These are phyloP conservation scores for Diphasiastrum complanatum DNA, from an alignment of 83 land plant species.

Conservation along the genomic window DNA sequence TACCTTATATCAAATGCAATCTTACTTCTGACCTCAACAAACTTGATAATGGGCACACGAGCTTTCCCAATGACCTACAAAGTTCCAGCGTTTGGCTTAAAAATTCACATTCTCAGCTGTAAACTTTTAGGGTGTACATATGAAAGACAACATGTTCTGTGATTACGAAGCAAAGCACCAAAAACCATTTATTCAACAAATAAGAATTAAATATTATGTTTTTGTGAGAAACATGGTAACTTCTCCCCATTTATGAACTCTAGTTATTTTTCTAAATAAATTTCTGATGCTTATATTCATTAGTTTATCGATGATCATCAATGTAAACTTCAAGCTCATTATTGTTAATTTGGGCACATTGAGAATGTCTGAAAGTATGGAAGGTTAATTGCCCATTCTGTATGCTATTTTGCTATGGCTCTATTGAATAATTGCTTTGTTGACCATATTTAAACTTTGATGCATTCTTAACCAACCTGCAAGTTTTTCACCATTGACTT, in stretches of 20 bases:
- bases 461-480: conserved; percentile 44
- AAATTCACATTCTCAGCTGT: not conserved
- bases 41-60: conserved; percentile 84
- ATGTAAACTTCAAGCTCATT: not conserved
- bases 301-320: too few relatives aligned
- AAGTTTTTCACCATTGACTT: conserved; percentile 52
- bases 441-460: too few relatives aligned
- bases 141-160: too few relatives aligned
- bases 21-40: conserved; percentile 67
- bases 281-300: too few relatives aligned
- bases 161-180: too few relatives aligned
- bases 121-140: not conserved
- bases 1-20: conserved; percentile 95
- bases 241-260: not conserved
- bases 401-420: too few relatives aligned
- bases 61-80: conserved; percentile 86
- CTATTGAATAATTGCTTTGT: too few relatives aligned
- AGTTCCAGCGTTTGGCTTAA: not conserved
- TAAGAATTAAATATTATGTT: not conserved
- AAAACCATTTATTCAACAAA: too few relatives aligned
- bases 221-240: not conserved
- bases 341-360: not conserved
- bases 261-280: not conserved
- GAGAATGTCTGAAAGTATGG: too few relatives aligned
- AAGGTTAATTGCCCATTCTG: too few relatives aligned